Conservation (phyloP, 2,329 filamentous ascomycete species). For the Lecanicillium sp. region DNA sequence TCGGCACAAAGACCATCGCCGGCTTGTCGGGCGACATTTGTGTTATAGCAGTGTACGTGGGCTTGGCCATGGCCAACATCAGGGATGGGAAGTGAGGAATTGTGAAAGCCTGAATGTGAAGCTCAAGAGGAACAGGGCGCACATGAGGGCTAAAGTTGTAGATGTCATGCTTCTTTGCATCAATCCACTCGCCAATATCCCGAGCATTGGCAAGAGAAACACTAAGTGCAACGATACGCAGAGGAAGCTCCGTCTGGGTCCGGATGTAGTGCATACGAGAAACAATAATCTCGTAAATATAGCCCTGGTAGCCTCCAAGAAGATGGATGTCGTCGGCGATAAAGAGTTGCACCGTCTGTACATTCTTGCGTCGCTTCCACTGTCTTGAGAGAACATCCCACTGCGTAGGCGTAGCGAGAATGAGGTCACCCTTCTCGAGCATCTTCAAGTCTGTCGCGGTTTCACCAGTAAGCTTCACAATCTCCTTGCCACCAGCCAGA, state of each 20-base stretch:
- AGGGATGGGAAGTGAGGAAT: conserved; percentile 96
- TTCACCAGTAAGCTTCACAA: conserved; percentile 91
- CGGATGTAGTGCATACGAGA: conserved; percentile 96
- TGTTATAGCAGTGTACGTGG: conserved; percentile 79
- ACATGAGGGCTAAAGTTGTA: conserved; percentile 97
- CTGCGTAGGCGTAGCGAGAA: conserved; percentile 85
- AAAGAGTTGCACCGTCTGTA: conserved; percentile 82
- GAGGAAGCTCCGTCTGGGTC: conserved; percentile 71
- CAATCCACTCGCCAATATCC: conserved; percentile 96
- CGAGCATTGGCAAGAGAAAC: conserved; percentile 89
- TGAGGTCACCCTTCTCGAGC: conserved; percentile 77
- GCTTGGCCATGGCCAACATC: conserved; percentile 98
- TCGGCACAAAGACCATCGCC: conserved; percentile 85
- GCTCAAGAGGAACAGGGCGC: conserved; percentile 78
- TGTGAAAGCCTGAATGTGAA: conserved; percentile 91
- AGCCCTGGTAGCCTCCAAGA: conserved; percentile 77
- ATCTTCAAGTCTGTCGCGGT: conserved; percentile 84
- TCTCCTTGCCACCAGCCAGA: conserved; percentile 74
- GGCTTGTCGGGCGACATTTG: conserved; percentile 86
- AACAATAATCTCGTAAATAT: conserved; percentile 93
- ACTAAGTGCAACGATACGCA: conserved; percentile 83
- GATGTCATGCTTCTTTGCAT: conserved; percentile 94
- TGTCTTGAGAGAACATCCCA: conserved; percentile 95
- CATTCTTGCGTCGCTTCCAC: conserved; percentile 94
- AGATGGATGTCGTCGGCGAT: conserved; percentile 95